phyloP scores from a whole-genome alignment of 2,329 filamentous ascomycete species.

The Epichloe uncinata region DNA sequence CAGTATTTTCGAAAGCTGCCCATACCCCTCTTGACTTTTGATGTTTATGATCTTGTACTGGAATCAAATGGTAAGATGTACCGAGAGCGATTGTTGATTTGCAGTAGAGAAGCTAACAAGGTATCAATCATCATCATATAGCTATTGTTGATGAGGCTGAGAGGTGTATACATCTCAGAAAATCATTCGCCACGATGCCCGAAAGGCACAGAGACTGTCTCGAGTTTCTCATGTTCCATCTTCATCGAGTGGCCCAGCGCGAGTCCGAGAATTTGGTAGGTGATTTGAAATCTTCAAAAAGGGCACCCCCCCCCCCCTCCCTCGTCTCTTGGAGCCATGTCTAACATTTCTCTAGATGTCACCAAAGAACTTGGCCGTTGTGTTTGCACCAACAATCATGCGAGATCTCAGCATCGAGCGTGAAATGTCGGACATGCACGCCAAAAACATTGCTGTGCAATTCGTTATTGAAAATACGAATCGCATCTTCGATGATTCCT shows the following conservation, averaged over 20 bases:
- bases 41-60: constrained; percentile 79
- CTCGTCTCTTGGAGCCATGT: no score
- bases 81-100: not conserved
- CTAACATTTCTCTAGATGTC: constrained; percentile 56
- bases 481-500: constrained; percentile 53
- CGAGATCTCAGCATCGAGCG: constrained; percentile 76
- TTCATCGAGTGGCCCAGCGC: constrained; percentile 70
- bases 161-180: constrained; percentile 57
- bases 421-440: constrained; percentile 92
- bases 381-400: constrained; percentile 97
- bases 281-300: constrained; percentile 6
- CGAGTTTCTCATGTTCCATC: constrained; percentile 87
- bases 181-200: constrained; percentile 66
- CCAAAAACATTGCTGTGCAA: constrained; percentile 84
- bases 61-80: constrained; percentile 57
- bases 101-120: not conserved
- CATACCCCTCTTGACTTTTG: constrained; percentile 77
- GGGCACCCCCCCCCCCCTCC: no score
- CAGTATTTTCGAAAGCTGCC: constrained; percentile 95
- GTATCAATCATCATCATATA: constrained; percentile 15
- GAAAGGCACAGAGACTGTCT: constrained; percentile 76
- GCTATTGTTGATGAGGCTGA: constrained; percentile 52
- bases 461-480: constrained; percentile 86
- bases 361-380: constrained; percentile 86
- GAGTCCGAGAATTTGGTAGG: constrained; percentile 73